Evolutionary conservation across 2,329 filamentous ascomycete species (phyloP), one percentile per base, ranked within the genome.

Genomic region (Chrysoporthe cubensis): DNA sequence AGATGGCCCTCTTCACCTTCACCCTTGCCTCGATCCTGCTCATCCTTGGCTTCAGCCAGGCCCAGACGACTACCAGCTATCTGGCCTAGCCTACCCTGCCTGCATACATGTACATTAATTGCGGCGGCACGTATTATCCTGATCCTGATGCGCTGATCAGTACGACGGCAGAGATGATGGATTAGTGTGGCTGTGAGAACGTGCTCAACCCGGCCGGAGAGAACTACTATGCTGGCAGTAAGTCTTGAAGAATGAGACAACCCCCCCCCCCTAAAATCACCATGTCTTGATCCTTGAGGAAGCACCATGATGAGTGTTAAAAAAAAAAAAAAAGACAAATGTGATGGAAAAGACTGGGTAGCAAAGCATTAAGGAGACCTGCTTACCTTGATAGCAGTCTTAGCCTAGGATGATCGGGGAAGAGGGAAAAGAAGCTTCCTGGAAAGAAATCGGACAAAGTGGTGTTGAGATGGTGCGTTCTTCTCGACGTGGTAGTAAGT

Each of bases 111-210:
- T 32, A 32, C 26, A 54, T 26, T 4, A 5, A 54, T 3, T 54
- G 50, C 13, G 13, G 32, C 32, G 50, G 32, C 21, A 4, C 7
- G 2, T 26, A 13, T 4, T 26, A 14, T 1, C 50, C 50, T 7
- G 40, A 44, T n/a, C 40, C 58, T 32, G 40, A 61, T 16, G 58
- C 13, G 13, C n/a, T 44, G n/a, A 61, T 61, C 42, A 26, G 14
- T 6, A 44, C 58, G 34, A 44, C 32, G 21, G 58, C 58, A 34
- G 44, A 61, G 58, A 61, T 61, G 58, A 61, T 61, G 58, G 58
- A 61, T 46, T 61, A 40, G 58, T 61, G 58, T 43, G 58, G 58
- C 5, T 61, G 58, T 18, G 58, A 46, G 58, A 61, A 61, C 32
- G 3, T 46, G 40, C 58, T 61, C 58, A 61, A 61, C 40, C 40